A percentile compares a stretch with the other conserved stretches of the same genome.
Conservation (phyloP, 139 green algal genomes). For the Coelastrella sp. region DNA sequence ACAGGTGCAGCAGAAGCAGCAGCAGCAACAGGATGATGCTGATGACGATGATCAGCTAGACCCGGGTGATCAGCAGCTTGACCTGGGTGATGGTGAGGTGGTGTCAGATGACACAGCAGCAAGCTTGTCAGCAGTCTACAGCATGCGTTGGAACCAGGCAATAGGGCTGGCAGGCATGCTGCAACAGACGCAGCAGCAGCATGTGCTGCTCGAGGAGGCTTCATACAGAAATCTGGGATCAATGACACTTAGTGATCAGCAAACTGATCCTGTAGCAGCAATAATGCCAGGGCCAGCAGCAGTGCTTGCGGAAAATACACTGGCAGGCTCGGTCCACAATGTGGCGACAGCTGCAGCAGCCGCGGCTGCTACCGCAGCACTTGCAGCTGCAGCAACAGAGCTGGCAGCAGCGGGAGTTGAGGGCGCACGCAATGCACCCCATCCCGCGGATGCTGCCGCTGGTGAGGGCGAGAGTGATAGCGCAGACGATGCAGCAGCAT, state of each 20-base stretch:
- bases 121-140: background rate
- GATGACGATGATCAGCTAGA: background rate
- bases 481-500: background rate
- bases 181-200: constrained; percentile 32
- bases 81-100: background rate
- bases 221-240: background rate
- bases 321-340: background rate
- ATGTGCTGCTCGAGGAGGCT: background rate
- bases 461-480: too few relatives aligned
- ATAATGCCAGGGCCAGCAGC: too few relatives aligned
- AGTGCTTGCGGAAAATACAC: too few relatives aligned
- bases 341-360: background rate
- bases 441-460: too few relatives aligned
- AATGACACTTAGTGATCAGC: too few relatives aligned
- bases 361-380: too few relatives aligned
- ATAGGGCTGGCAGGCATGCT: background rate
- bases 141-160: background rate
- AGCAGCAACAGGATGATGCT: background rate
- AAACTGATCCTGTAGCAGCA: too few relatives aligned
- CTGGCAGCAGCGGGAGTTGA: background rate
- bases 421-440: background rate
- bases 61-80: background rate
- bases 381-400: background rate
- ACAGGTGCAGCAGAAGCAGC: background rate
- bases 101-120: background rate